A percentile compares a stretch with the other conserved stretches of the same genome.
phyloP scores from a whole-genome alignment of 169 alveolate species.

The Cryptosporidium canis region DNA sequence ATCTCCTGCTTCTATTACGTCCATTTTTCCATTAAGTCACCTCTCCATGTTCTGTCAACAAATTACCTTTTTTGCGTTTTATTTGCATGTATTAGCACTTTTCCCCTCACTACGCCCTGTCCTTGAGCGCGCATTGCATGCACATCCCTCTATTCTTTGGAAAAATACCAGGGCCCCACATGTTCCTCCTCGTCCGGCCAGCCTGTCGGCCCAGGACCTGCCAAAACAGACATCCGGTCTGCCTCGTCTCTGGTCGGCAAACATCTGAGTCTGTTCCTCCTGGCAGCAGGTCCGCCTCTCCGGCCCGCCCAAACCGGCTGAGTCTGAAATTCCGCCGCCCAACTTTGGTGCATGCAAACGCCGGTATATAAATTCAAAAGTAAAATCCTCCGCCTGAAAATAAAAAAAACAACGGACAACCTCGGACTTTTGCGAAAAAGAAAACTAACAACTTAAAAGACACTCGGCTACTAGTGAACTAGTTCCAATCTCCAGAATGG shows the following conservation, averaged over 20 bases:
- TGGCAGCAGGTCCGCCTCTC: too few species aligned
- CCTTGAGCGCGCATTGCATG: conserved; percentile 17
- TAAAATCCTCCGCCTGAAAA: too few species aligned
- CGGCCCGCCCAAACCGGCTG: too few species aligned
- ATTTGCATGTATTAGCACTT: neutral
- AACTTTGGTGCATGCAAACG: neutral
- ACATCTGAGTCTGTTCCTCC: too few species aligned
- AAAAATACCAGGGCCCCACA: neutral
- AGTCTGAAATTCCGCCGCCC: too few species aligned
- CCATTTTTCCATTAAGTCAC: conserved; percentile 16
- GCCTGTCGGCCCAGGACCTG: too few species aligned
- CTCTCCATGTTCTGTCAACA: neutral
- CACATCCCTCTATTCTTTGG: neutral
- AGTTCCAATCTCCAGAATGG: neutral
- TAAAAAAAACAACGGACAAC: neutral
- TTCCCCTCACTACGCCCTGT: conserved; percentile 50
- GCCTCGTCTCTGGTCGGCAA: too few species aligned
- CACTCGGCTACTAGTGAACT: neutral
- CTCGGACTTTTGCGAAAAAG: neutral
- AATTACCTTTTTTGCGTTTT: neutral
- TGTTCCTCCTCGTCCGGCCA: neutral
- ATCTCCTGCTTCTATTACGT: conserved; percentile 73
- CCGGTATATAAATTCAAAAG: neutral
- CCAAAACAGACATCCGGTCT: too few species aligned
- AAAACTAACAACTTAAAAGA: neutral